phyloP scores from a whole-genome alignment of 2,329 filamentous ascomycete genomes.

The Volutella citrinella region DNA sequence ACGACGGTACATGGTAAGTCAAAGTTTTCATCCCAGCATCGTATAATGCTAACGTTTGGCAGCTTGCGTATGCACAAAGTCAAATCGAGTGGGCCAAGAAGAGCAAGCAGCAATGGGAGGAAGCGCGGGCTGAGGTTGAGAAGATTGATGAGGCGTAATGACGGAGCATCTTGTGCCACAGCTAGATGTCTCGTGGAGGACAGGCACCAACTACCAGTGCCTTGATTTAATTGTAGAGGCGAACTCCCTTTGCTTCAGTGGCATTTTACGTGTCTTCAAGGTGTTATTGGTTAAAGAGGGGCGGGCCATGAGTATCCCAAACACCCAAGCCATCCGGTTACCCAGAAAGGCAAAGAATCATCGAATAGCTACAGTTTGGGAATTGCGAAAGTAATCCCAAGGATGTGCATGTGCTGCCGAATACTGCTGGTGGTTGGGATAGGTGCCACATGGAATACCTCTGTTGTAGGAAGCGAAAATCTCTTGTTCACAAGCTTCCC shows the following conservation, averaged over 20 bases:
- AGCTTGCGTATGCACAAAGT: slow-evolving; percentile 90
- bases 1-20: slow-evolving; percentile 87
- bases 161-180: too few relatives aligned
- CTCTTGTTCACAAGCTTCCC: too few relatives aligned
- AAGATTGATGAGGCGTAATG: slow-evolving; percentile 70
- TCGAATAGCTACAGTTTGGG: too few relatives aligned
- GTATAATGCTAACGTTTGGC: background rate
- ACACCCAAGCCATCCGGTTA: too few relatives aligned
- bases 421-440: too few relatives aligned
- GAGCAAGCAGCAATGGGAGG: slow-evolving; percentile 86
- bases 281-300: slow-evolving; percentile 8
- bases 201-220: background rate
- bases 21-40: slow-evolving; percentile 43
- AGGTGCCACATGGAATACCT: too few relatives aligned
- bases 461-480: too few relatives aligned
- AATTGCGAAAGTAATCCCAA: too few relatives aligned
- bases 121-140: slow-evolving; percentile 80
- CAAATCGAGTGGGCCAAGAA: slow-evolving; percentile 94
- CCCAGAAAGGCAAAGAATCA: too few relatives aligned
- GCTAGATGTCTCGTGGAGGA: too few relatives aligned
- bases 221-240: slow-evolving; percentile 1
- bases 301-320: too few relatives aligned
- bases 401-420: too few relatives aligned
- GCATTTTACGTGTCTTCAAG: slow-evolving; percentile 4
- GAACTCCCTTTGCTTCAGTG: slow-evolving; percentile 17